Evolutionary conservation across 805 yeast genomes (phyloP), one percentile per base, ranked within the genome.

Genomic region (Brettanomyces naardenensis): DNA sequence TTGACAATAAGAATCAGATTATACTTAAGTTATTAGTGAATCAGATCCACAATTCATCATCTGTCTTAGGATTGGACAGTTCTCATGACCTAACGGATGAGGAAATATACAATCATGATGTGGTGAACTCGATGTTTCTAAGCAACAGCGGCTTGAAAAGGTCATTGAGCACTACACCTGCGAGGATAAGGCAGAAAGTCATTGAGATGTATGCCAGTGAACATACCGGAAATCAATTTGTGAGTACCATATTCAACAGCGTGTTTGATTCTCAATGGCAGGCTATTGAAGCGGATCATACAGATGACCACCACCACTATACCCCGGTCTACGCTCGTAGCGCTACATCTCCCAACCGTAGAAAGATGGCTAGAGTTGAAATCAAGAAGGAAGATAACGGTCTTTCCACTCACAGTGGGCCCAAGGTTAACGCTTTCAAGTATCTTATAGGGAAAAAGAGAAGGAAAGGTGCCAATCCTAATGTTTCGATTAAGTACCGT

Each of bases 1-100:
- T 50, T 19, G 35, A 37, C 17, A 41, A 35, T 21, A 50, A 50
- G 30, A 48, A 48, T 34, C 50, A 45, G 36, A 44, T 48, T 31
- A 50, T 50, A 5, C 37, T 48, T 14, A 48, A 48, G 33, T 41
- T 50, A 23, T 45, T 52, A 4, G 43, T 51, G 2, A 41, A 44
- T 3, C 45, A 46, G 22, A 47, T 49, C 4, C 51, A 50, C 30
- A 52, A 47, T 29, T 45, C 44, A 17, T 36, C 47, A 15, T 44
- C 47, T 9, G 42, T 21, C 35, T 44, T 15, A 25, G 38, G 38
- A 14, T n/a, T 29, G 6, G 33, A 19, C 6, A 10, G 19, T 7
- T 13, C 15, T 9, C 28, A 4, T 9, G 28, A 28, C 9, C 22
- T 40, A 10, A 41, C 39, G 4, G 54, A 51, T 26, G 37, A 37